Conservation (phyloP, 441 rosid genomes). For the Euphorbia celastroides region DNA sequence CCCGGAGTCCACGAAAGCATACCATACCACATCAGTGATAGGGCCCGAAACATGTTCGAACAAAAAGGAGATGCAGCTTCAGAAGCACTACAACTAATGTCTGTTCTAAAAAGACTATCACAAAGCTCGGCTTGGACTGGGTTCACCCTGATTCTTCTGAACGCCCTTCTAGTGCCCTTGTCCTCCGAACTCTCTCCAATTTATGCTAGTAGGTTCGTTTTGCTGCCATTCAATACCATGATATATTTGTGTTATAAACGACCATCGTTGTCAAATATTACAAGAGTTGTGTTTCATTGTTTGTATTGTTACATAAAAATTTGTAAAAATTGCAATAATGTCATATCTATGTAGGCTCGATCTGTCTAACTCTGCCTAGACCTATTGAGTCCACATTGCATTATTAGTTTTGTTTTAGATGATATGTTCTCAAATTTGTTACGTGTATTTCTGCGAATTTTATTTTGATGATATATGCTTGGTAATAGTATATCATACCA, state of each 20-base stretch:
- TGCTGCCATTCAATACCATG: neutral
- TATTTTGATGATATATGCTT: no score
- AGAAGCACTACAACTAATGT: neutral
- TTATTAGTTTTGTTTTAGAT: no score
- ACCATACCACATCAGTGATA: neutral
- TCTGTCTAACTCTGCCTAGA: no score
- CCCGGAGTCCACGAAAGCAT: neutral
- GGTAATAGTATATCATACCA: no score
- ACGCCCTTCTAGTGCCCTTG: neutral
- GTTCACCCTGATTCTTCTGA: neutral
- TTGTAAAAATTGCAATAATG: no score
- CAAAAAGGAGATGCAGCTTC: neutral
- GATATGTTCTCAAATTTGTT: no score
- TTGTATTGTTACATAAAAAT: neutral
- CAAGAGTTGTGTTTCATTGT: neutral
- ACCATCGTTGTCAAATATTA: no score
- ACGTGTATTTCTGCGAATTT: no score
- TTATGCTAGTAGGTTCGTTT: no score
- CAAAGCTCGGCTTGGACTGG: neutral
- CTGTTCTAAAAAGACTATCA: neutral
- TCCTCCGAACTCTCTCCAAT: neutral
- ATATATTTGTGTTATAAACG: no score
- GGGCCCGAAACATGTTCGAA: neutral
- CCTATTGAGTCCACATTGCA: no score
- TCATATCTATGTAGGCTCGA: no score